Evolutionary conservation across 495 filamentous ascomycete genomes (phyloP), one percentile per base, ranked within the genome.

Genomic region (Penicillium pulvis): DNA sequence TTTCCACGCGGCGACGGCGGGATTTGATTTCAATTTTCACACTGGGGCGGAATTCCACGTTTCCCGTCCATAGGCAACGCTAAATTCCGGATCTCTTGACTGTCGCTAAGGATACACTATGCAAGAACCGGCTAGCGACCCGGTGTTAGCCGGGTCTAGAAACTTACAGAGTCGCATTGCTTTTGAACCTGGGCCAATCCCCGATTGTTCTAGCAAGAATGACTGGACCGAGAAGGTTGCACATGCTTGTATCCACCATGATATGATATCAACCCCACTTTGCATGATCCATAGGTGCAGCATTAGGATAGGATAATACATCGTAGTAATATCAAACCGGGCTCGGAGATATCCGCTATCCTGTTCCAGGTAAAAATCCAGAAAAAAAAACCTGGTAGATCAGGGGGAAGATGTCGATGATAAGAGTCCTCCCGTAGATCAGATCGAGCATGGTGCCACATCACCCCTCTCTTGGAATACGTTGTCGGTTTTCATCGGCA

Each of bases 111-210:
- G 59, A 67, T 58, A 66, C 20, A 23, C 35, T 28, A 58, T 63
- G 65, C 56, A 68, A 26, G 26, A 60, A 53, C 46, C 56, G 58
- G 60, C 51, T 55, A 64, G 48, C 57, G 56, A 68, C 28, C 67
- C 67, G 67, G 63, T 42, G 65, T 67, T 70, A 70, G 50, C 64
- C 67, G 67, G 62, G 51, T 48, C 56, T 46, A 63, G 59, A 70
- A 70, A 70, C 53, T 68, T 70, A 66, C 67, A 66, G 57, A 59
- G 65, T 68, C 56, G 59, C 67, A 68, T 70, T 62, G 65, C 59
- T 68, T 57, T 10, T 11, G 23, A 51, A 48, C 51, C 46, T 46
- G 35, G 55, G 44, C 53, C 36, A 60, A 55, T 56, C 48, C 57
- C 48, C 46, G 54, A 39, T 44, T 59, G 58, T 47, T 48, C 57